phyloP scores from a whole-genome alignment of 2,329 filamentous ascomycete species.

The Phaeosphaeria sp. region DNA sequence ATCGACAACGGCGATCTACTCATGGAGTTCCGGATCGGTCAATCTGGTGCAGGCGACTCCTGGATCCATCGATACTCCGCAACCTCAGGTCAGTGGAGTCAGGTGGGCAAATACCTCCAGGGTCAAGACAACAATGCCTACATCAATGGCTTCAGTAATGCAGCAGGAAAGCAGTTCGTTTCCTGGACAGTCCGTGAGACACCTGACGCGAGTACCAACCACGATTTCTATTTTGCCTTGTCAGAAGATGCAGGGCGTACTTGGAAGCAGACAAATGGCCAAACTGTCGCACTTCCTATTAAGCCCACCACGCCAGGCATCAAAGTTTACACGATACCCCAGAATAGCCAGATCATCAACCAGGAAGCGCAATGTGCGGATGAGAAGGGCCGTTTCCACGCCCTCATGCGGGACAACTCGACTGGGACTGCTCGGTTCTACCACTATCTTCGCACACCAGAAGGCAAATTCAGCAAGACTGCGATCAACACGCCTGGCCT shows the following conservation, averaged over 20 bases:
- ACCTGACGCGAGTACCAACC: conserved; percentile 56
- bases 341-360: conserved; percentile 56
- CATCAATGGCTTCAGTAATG: conserved; percentile 56
- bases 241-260: conserved; percentile 54
- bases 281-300: conserved; percentile 51
- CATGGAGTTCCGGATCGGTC: conserved; percentile 59
- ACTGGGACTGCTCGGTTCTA: conserved; percentile 38
- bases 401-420: conserved; percentile 55
- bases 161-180: conserved; percentile 47
- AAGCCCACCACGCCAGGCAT: conserved; percentile 51
- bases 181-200: conserved; percentile 61
- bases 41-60: conserved; percentile 58
- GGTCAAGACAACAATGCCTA: conserved; percentile 59
- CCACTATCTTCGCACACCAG: conserved; percentile 38
- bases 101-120: conserved; percentile 52
- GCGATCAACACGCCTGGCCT: conserved; percentile 37
- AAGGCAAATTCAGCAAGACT: conserved; percentile 39
- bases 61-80: conserved; percentile 56
- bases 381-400: conserved; percentile 54
- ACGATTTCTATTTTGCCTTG: conserved; percentile 58
- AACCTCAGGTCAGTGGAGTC: conserved; percentile 45
- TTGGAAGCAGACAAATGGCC: conserved; percentile 52
- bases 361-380: conserved; percentile 60
- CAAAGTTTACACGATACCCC: conserved; percentile 54
- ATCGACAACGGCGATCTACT: conserved; percentile 50